Evolutionary conservation across 805 yeast genomes (phyloP), one percentile per base, ranked within the genome.

Genomic region (Ogataea dorogensis): DNA sequence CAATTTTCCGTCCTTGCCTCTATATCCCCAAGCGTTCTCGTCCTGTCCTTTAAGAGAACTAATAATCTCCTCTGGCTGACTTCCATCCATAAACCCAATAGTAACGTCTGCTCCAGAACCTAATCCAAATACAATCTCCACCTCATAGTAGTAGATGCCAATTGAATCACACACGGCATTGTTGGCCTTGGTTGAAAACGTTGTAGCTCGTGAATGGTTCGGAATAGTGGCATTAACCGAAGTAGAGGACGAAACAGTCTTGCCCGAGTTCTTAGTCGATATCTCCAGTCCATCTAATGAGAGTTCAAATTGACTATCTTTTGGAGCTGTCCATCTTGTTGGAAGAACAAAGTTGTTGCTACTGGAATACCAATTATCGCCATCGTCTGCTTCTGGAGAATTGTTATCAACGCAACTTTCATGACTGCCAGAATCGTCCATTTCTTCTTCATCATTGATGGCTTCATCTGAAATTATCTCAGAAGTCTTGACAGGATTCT

Each of bases 141-240:
- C 58, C 49, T 76, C 82, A 46, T 49, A 76, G 48, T 76, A 76
- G 50, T 68, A 76, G 3, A 75, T 51, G 2, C 79, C 76, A 38
- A 69, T 53, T 14, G 56, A 53, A 3, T 56, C 43, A 1, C 71
- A 65, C 6, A 75, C 63, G 5, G 60, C 44, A 22, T 55, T 43
- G 39, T 68, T 53, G 1, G 70, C 47, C 36, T 59, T 61, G 7
- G 67, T 53, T 5, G 54, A 43, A 22, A 42, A 53, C 10, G 41
- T 40, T 25, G 26, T 42, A 7, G 34, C 38, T 18, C 49, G 42
- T 3, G 44, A 28, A 8, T 43, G 21, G 17, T 33, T 40, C 2
- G 46, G 33, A 4, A 48, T 28, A 18, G 19, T 37, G 23, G 31
- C 27, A 17, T 38, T 28, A 17, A 27, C 22, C 7, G 46, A 33